Conservation (phyloP, 306 rosid genomes). For the Malus orientalis region DNA sequence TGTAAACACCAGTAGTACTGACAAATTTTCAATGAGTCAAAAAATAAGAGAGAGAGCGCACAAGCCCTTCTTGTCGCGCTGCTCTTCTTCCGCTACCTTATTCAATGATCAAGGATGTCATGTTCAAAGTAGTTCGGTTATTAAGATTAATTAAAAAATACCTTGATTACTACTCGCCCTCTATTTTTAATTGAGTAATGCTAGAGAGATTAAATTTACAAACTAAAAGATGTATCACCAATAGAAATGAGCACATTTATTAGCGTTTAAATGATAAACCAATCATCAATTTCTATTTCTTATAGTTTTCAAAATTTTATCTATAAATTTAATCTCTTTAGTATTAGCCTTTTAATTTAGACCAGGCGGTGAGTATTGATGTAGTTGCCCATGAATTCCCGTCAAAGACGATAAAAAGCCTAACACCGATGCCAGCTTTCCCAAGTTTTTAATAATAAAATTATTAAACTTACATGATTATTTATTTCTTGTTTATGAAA, state of each 20-base stretch:
- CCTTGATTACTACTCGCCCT: not conserved
- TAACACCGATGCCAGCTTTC: not conserved
- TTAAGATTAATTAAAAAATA: not conserved
- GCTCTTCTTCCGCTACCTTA: not conserved
- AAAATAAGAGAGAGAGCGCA: not conserved
- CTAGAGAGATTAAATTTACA: rapidly evolving
- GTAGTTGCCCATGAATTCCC: not conserved
- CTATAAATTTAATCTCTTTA: no score
- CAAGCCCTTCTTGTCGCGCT: not conserved
- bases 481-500: not conserved
- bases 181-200: not conserved
- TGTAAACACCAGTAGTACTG: no score
- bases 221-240: no score
- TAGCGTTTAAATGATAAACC: no score
- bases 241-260: no score
- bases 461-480: not conserved
- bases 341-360: not conserved
- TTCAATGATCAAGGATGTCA: not conserved
- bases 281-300: no score
- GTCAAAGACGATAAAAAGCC: not conserved
- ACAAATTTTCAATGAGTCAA: not conserved
- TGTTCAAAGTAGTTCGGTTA: not conserved
- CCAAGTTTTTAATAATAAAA: not conserved
- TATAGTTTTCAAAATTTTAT: rapidly evolving
- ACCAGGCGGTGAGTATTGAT: not conserved